Evolutionary conservation across 192 early-diverging fungal species (phyloP).

Genomic region (Coemansia sp.): DNA sequence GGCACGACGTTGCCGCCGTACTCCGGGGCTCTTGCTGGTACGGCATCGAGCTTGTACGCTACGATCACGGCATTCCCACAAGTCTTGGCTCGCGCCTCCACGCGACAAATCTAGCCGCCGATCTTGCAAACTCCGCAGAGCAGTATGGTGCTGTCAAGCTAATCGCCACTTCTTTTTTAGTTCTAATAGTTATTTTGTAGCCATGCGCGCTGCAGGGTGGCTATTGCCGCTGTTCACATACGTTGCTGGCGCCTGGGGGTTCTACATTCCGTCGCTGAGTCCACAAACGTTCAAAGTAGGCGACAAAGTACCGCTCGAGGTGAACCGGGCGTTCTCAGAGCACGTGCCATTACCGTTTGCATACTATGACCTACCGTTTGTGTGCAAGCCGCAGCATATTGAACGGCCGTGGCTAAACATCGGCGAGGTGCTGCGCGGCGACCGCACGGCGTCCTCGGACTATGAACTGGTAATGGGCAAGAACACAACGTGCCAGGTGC

Average conservation of each 20-base stretch:
- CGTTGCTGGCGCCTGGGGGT: slow-evolving; percentile 11
- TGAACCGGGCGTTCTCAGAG: slow-evolving; percentile 69
- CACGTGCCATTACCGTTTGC: slow-evolving; percentile 62
- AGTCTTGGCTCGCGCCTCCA: too few species aligned
- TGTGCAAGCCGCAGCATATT: slow-evolving; percentile 50
- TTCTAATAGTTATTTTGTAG: too few species aligned
- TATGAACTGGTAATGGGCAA: slow-evolving; percentile 50
- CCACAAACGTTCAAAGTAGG: slow-evolving; percentile 41
- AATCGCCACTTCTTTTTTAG: neutral
- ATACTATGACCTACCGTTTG: slow-evolving; percentile 61
- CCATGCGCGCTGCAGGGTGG: neutral
- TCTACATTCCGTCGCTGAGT: slow-evolving; percentile 50
- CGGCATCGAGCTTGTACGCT: too few species aligned
- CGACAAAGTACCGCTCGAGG: slow-evolving; percentile 57
- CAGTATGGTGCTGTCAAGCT: too few species aligned
- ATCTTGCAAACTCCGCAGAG: too few species aligned
- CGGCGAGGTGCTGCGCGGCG: slow-evolving; percentile 68
- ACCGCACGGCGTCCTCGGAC: slow-evolving; percentile 62
- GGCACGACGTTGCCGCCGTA: too few species aligned
- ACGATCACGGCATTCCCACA: too few species aligned
- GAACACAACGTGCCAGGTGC: slow-evolving; percentile 51
- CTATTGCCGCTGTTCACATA: slow-evolving; percentile 1
- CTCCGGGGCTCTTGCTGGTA: too few species aligned
- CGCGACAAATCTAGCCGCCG: too few species aligned
- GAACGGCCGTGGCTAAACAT: slow-evolving; percentile 50